Percentiles rank a stretch among this genome's conserved stretches.
phyloP scores from a whole-genome alignment of 2,329 filamentous ascomycete species.

The Exophiala mesophila region DNA sequence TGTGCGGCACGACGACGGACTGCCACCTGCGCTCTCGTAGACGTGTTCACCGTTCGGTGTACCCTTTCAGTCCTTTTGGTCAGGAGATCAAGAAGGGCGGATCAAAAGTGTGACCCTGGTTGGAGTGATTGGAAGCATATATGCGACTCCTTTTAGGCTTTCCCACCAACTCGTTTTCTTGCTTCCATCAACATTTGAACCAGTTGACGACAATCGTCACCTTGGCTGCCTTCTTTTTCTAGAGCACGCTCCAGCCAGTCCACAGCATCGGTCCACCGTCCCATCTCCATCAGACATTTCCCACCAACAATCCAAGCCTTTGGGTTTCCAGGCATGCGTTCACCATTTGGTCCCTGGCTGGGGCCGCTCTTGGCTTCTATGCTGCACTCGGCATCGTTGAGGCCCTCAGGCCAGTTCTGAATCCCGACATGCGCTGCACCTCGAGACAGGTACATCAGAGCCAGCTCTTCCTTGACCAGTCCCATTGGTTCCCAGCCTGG shows the following conservation, averaged over 20 bases:
- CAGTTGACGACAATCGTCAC: slow-evolving; percentile 47
- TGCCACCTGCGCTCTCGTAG: too few relatives aligned
- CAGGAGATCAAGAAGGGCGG: too few relatives aligned
- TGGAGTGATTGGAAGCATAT: too few relatives aligned
- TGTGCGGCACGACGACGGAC: too few relatives aligned
- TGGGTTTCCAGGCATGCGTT: slow-evolving; percentile 62
- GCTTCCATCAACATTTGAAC: slow-evolving; percentile 59
- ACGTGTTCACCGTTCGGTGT: too few relatives aligned
- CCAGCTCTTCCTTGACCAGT: slow-evolving; percentile 78
- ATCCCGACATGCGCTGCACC: slow-evolving; percentile 85
- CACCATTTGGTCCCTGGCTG: slow-evolving; percentile 22
- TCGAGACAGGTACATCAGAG: slow-evolving; percentile 75
- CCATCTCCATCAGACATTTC: slow-evolving; percentile 86
- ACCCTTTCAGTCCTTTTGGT: too few relatives aligned
- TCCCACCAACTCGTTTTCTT: slow-evolving; percentile 32
- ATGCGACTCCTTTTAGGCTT: too few relatives aligned
- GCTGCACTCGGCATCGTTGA: slow-evolving; percentile 81
- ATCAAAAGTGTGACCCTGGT: too few relatives aligned
- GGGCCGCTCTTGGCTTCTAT: slow-evolving; percentile 66
- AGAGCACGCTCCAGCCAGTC: slow-evolving; percentile 72
- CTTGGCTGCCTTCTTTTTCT: slow-evolving; percentile 68
- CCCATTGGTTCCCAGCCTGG: slow-evolving; percentile 84
- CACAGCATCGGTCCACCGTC: slow-evolving; percentile 71
- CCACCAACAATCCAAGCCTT: slow-evolving; percentile 94
- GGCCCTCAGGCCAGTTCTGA: slow-evolving; percentile 76